phyloP scores from a whole-genome alignment of 306 rosid species.

The Rubus idaeus region DNA sequence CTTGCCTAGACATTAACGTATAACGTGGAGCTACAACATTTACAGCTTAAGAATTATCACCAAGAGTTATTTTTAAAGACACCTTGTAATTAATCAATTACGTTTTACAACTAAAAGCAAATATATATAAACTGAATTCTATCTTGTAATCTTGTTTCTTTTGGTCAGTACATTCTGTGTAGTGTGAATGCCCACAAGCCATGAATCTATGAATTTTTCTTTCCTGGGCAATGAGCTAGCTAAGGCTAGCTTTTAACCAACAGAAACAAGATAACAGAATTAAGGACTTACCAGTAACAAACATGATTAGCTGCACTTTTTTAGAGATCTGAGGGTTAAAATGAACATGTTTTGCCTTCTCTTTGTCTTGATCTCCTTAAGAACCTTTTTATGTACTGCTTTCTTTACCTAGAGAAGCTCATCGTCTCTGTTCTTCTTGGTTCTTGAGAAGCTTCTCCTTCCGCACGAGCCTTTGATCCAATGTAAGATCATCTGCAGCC shows the following conservation, averaged over 20 bases:
- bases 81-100: not conserved
- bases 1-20: not conserved
- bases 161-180: not conserved
- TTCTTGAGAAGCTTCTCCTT: not conserved
- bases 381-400: not conserved
- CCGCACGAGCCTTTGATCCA: slow-evolving; percentile 6
- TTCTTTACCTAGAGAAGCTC: slow-evolving; percentile 14
- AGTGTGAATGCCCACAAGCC: not conserved
- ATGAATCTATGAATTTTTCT: not conserved
- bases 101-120: not conserved
- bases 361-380: not conserved
- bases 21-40: not conserved
- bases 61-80: not conserved
- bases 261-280: not conserved
- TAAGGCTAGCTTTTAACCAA: not conserved
- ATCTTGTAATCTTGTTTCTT: not conserved
- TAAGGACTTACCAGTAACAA: not conserved
- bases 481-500: not conserved
- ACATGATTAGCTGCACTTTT: not conserved
- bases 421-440: not conserved
- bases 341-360: not conserved
- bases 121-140: not conserved
- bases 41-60: not conserved
- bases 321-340: not conserved
- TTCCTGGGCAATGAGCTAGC: not conserved